Conservation (phyloP, 495 filamentous ascomycete genomes). For the Cairneyella variabilis region DNA sequence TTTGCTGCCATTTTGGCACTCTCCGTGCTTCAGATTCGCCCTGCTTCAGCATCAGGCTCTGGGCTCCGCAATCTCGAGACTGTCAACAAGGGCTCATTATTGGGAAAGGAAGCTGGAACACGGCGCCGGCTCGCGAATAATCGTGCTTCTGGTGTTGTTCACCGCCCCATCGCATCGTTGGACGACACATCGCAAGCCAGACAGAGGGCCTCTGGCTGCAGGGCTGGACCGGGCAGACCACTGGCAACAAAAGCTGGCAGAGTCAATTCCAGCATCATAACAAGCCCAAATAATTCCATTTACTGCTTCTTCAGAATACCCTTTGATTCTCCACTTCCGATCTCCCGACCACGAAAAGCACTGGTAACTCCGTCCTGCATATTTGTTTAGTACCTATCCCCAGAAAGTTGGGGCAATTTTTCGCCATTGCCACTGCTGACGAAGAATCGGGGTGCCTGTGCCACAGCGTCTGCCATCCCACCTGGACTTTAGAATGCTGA, state of each 20-base stretch:
- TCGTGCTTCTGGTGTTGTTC: conserved; percentile 5
- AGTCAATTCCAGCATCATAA: neutral
- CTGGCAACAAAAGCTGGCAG: neutral
- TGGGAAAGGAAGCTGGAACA: conserved; percentile 10
- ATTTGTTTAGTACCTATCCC: neutral
- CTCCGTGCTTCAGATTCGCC: conserved; percentile 13
- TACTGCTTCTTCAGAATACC: conserved; percentile 5
- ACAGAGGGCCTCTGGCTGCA: too few species aligned
- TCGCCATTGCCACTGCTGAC: conserved; percentile 14
- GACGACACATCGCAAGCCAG: neutral
- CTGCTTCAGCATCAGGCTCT: neutral
- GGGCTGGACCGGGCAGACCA: neutral
- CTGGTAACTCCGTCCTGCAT: neutral
- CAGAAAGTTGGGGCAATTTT: too few species aligned
- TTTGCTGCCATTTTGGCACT: conserved; percentile 3
- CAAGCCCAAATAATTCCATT: neutral
- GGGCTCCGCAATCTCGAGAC: conserved; percentile 5
- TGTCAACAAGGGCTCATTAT: too few species aligned
- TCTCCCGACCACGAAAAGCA: neutral
- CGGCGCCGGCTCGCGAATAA: conserved; percentile 7
- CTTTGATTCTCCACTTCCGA: neutral
- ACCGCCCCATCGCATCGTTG: conserved; percentile 14
- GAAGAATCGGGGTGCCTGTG: neutral
- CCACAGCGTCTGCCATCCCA: neutral
- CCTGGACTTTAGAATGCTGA: neutral